Evolutionary conservation across 805 yeast species (phyloP).

Genomic region (Starmerella sp.): DNA sequence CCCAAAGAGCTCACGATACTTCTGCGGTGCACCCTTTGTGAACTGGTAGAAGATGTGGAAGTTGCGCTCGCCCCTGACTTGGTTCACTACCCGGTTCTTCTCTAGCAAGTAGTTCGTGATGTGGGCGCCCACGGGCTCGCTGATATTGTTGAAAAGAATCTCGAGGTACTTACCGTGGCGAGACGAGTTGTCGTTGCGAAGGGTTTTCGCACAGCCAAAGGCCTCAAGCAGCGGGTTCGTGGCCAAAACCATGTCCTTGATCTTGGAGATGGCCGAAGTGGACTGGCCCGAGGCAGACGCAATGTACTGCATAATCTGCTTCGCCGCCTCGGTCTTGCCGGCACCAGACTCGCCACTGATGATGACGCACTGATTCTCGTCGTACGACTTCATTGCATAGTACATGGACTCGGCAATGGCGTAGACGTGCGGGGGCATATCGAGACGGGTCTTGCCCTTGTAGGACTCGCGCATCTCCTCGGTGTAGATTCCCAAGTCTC

Average conservation of each 20-base stretch:
- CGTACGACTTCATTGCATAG: constrained; percentile 85
- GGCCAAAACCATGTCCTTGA: constrained; percentile 95
- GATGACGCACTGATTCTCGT: constrained; percentile 92
- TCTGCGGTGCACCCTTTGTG: constrained; percentile 79
- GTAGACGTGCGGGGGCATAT: constrained; percentile 95
- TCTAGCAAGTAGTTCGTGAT: constrained; percentile 90
- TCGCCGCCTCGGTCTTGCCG: constrained; percentile 96
- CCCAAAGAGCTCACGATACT: constrained; percentile 73
- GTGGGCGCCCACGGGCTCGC: constrained; percentile 89
- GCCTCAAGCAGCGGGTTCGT: constrained; percentile 87
- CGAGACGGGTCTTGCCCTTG: constrained; percentile 84
- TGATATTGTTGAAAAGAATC: constrained; percentile 68
- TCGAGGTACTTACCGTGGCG: constrained; percentile 91
- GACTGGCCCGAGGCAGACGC: constrained; percentile 69
- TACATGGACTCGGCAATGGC: constrained; percentile 97
- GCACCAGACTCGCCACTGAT: constrained; percentile 98
- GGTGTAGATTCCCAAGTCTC: constrained; percentile 92
- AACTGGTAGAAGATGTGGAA: constrained; percentile 96
- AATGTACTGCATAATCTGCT: constrained; percentile 93
- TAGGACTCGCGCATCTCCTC: constrained; percentile 62
- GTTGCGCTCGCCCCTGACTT: constrained; percentile 82
- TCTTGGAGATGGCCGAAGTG: constrained; percentile 60
- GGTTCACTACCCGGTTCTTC: constrained; percentile 94
- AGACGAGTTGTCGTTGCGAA: constrained; percentile 79
- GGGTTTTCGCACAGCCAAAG: constrained; percentile 87